Evolutionary conservation across 257 asterid genomes (phyloP).

Genomic region (Nemophila menziesii): DNA sequence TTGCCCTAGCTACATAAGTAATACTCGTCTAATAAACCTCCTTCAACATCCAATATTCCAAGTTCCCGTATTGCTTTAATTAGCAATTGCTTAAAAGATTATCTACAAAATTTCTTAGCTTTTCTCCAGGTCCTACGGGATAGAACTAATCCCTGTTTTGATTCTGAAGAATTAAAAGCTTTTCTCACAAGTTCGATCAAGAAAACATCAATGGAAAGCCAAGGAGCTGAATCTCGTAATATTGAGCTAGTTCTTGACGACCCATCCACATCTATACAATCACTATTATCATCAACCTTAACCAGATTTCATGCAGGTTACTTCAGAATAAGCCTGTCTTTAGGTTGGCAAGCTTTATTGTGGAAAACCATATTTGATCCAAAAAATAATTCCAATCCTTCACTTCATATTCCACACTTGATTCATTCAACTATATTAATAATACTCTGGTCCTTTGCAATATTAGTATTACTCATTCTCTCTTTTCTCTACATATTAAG

Average conservation of each 20-base stretch:
- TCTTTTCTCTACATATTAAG: constrained; percentile 33
- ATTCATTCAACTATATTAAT: constrained; percentile 14
- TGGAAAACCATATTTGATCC: constrained; percentile 52
- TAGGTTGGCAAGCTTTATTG: constrained; percentile 41
- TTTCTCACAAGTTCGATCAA: background rate
- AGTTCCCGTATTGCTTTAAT: no score
- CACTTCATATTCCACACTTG: constrained; percentile 16
- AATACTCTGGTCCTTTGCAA: constrained; percentile 29
- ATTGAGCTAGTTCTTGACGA: background rate
- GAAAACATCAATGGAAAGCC: constrained; percentile 5
- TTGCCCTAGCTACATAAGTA: no score
- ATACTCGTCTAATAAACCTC: no score
- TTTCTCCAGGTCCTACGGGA: background rate
- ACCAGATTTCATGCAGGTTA: constrained; percentile 53
- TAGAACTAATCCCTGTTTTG: no score
- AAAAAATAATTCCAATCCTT: constrained; percentile 6
- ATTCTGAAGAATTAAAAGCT: no score
- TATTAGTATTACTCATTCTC: constrained; percentile 25
- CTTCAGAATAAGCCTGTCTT: constrained; percentile 47
- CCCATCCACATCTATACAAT: background rate
- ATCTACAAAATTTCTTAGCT: no score
- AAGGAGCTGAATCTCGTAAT: background rate
- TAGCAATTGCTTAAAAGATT: no score
- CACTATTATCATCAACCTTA: constrained; percentile 12
- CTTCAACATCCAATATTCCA: no score